These are phyloP conservation scores for Pseudocercospora musae DNA, from an alignment of 2,329 filamentous ascomycete genomes.

Conservation along the genomic window DNA sequence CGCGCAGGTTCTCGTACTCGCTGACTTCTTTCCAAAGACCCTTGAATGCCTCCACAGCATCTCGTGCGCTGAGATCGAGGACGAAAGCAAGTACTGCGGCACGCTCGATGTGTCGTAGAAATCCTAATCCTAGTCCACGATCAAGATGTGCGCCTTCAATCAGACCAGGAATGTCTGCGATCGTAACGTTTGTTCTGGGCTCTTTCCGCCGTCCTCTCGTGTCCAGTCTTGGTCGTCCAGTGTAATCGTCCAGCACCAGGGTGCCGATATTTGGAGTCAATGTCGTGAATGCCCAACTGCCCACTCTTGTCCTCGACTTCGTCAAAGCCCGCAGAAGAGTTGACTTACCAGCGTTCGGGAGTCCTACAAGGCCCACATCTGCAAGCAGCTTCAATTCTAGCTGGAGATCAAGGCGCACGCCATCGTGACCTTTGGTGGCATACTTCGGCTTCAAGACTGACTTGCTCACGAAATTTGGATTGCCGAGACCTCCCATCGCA, in stretches of 20 bases:
- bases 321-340: conserved; percentile 84
- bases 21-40: conserved; percentile 87
- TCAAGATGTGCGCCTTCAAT: conserved; percentile 92
- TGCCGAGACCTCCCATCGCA: conserved; percentile 84
- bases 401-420: conserved; percentile 74
- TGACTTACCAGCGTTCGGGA: conserved; percentile 95
- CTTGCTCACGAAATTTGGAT: conserved; percentile 84
- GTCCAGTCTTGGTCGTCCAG: conserved; percentile 63
- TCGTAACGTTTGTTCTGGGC: conserved; percentile 75
- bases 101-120: conserved; percentile 90
- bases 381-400: conserved; percentile 93
- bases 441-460: conserved; percentile 75
- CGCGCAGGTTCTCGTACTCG: conserved; percentile 78
- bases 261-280: conserved; percentile 94
- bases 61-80: conserved; percentile 74
- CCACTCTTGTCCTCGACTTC: conserved; percentile 83
- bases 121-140: conserved; percentile 83
- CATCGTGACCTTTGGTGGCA: conserved; percentile 79
- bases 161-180: conserved; percentile 92
- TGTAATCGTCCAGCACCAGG: conserved; percentile 84
- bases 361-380: conserved; percentile 88
- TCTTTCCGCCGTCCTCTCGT: conserved; percentile 47
- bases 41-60: conserved; percentile 75
- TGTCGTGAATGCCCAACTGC: conserved; percentile 96
- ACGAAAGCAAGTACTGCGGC: conserved; percentile 93